These are phyloP conservation scores for Anthracocystis panici-leucophaei DNA, from an alignment of 1,284 basidiomycete genomes.

Conservation along the genomic window DNA sequence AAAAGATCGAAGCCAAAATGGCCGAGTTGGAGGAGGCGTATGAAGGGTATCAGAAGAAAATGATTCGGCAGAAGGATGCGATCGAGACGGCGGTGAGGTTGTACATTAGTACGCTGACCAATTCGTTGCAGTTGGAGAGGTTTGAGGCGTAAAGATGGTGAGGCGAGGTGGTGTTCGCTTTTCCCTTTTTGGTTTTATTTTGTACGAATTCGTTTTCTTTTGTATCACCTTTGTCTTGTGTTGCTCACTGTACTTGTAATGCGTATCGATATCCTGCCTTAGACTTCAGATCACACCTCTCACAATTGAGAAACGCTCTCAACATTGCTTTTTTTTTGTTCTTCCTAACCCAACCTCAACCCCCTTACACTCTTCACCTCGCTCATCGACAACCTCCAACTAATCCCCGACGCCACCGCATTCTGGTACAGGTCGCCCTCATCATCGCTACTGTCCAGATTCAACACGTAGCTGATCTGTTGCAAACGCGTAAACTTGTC, in stretches of 20 bases:
- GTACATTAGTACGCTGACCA: constrained; percentile 47
- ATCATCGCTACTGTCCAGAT: constrained; percentile 89
- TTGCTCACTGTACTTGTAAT: constrained; percentile 22
- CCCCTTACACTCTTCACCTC: constrained; percentile 55
- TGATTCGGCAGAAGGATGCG: constrained; percentile 48
- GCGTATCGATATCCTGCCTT: neutral
- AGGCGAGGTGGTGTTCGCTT: neutral
- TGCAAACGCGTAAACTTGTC: constrained; percentile 92
- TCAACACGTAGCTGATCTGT: constrained; percentile 91
- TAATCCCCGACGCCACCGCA: constrained; percentile 51
- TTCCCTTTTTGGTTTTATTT: neutral
- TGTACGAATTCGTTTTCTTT: neutral
- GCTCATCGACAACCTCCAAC: constrained; percentile 58
- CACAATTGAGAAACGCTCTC: neutral
- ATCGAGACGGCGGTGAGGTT: constrained; percentile 44
- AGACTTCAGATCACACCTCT: neutral
- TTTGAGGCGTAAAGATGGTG: constrained; percentile 38
- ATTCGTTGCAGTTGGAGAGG: constrained; percentile 39
- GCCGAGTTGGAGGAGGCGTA: constrained; percentile 39
- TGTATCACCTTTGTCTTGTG: neutral
- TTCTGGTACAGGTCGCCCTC: constrained; percentile 72
- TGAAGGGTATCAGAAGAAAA: constrained; percentile 48
- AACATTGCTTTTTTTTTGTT: neutral
- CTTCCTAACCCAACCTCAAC: constrained; percentile 18
- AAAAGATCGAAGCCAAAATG: constrained; percentile 57